phyloP scores from a whole-genome alignment of 2,329 filamentous ascomycete genomes.

The Diaporthe humulicola region DNA sequence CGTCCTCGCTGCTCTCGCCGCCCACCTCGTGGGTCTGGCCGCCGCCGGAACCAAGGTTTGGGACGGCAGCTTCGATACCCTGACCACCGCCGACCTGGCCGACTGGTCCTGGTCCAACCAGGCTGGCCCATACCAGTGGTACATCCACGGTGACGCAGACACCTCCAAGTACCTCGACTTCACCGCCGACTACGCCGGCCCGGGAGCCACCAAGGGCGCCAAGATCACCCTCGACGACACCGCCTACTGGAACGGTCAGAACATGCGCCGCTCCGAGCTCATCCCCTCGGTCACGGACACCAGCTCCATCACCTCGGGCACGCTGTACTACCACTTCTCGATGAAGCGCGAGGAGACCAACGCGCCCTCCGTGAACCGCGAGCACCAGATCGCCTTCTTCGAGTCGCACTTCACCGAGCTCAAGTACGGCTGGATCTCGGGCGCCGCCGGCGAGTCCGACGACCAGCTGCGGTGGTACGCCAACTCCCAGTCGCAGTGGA shows the following conservation, averaged over 20 bases:
- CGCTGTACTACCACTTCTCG: conserved; percentile 77
- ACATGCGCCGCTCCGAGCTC: conserved; percentile 77
- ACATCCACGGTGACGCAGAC: conserved; percentile 73
- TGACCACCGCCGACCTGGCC: conserved; percentile 63
- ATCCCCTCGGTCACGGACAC: conserved; percentile 71
- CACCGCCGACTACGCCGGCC: conserved; percentile 69
- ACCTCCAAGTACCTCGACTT: conserved; percentile 71
- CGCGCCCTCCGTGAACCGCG: conserved; percentile 68
- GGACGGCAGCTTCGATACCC: conserved; percentile 72
- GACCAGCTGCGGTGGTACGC: conserved; percentile 73
- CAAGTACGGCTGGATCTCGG: conserved; percentile 71
- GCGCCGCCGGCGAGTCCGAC: conserved; percentile 53
- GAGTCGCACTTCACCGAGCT: conserved; percentile 79
- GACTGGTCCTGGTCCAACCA: conserved; percentile 75
- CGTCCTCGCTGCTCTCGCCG: conserved; percentile 39
- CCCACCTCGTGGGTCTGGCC: conserved; percentile 44
- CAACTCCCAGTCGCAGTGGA: conserved; percentile 69
- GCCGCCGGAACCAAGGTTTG: conserved; percentile 64
- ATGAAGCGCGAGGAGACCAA: conserved; percentile 69
- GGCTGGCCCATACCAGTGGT: conserved; percentile 77
- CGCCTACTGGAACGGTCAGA: conserved; percentile 76
- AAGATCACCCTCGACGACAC: conserved; percentile 73
- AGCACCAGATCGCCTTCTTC: conserved; percentile 73
- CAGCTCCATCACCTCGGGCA: conserved; percentile 71
- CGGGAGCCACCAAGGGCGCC: conserved; percentile 70